Percentiles rank a stretch among this genome's conserved stretches.
These are phyloP conservation scores for Mycena epipterygia DNA, from an alignment of 768 basidiomycete genomes.

Conservation along the genomic window DNA sequence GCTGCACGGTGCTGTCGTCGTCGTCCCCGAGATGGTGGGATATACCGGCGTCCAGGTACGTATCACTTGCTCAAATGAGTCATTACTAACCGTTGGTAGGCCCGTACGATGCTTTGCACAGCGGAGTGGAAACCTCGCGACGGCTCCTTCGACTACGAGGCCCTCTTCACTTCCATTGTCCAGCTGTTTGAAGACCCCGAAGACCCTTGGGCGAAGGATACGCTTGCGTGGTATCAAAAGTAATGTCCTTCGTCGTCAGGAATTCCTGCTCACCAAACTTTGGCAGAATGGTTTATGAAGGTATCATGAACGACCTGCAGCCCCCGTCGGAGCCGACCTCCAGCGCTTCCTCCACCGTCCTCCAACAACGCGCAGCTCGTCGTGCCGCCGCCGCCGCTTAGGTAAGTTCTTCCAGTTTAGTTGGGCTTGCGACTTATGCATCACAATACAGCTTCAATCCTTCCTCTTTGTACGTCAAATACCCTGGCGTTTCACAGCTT, in stretches of 20 bases:
- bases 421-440: too few relatives aligned
- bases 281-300: background rate
- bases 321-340: too few relatives aligned
- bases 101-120: background rate
- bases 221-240: slow-evolving; percentile 8
- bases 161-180: background rate
- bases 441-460: too few relatives aligned
- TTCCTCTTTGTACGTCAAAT: too few relatives aligned
- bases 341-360: background rate
- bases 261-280: background rate
- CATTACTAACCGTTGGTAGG: background rate
- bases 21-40: too few relatives aligned
- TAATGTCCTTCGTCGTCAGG: background rate
- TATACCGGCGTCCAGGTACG: too few relatives aligned
- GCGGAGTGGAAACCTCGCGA: background rate
- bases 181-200: background rate
- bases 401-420: too few relatives aligned
- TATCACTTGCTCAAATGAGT: background rate
- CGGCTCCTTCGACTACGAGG: background rate
- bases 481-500: too few relatives aligned
- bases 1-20: too few relatives aligned
- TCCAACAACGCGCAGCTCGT: background rate
- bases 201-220: too few relatives aligned
- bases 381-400: background rate
- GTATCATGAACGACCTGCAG: background rate